phyloP scores from a whole-genome alignment of 805 yeast genomes.

The Candida peoriensis region DNA sequence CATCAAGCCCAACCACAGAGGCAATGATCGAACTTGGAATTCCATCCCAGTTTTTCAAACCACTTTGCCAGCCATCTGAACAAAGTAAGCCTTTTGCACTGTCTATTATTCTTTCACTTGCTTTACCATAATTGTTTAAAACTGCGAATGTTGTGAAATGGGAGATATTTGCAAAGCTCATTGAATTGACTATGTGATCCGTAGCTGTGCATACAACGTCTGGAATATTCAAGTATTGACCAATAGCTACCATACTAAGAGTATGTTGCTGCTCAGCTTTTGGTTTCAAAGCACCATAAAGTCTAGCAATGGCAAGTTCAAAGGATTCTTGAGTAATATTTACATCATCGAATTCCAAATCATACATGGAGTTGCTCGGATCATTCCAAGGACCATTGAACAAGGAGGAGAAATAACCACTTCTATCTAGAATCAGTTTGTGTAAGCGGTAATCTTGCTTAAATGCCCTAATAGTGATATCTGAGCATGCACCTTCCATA shows the following conservation, averaged over 20 bases:
- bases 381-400: slow-evolving; percentile 41
- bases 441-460: slow-evolving; percentile 41
- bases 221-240: slow-evolving; percentile 43
- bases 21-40: slow-evolving; percentile 39
- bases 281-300: slow-evolving; percentile 39
- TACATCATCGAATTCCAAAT: slow-evolving; percentile 35
- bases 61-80: slow-evolving; percentile 45
- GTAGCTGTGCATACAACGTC: slow-evolving; percentile 41
- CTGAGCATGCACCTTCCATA: slow-evolving; percentile 42
- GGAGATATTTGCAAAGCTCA: slow-evolving; percentile 34
- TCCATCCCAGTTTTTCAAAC: slow-evolving; percentile 41
- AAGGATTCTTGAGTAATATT: slow-evolving; percentile 40
- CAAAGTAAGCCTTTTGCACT: slow-evolving; percentile 42
- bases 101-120: slow-evolving; percentile 40
- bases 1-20: slow-evolving; percentile 42
- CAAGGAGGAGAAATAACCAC: slow-evolving; percentile 43
- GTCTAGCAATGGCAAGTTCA: slow-evolving; percentile 40
- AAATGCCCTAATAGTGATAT: slow-evolving; percentile 44
- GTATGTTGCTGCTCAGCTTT: slow-evolving; percentile 32
- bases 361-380: slow-evolving; percentile 18
- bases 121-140: slow-evolving; percentile 39
- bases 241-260: slow-evolving; percentile 41
- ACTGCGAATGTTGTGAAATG: slow-evolving; percentile 37
- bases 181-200: slow-evolving; percentile 28
- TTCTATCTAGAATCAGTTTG: slow-evolving; percentile 37